These are phyloP conservation scores for Penicillium bovifimosum DNA, from an alignment of 495 filamentous ascomycete genomes.

Conservation along the genomic window DNA sequence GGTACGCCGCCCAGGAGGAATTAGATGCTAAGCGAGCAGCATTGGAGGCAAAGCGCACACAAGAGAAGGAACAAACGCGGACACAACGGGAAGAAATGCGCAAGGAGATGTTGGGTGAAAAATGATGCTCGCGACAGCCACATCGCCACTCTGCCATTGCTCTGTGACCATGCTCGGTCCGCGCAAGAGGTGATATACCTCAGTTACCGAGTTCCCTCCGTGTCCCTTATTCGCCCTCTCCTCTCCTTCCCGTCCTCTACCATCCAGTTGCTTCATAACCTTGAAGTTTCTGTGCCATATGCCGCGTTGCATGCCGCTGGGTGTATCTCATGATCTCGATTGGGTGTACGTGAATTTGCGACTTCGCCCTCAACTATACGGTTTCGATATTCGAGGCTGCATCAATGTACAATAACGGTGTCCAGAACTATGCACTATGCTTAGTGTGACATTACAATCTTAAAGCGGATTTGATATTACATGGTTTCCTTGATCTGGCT, in stretches of 20 bases:
- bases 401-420: conserved; percentile 6
- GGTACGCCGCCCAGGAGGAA: conserved; percentile 65
- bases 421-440: neutral
- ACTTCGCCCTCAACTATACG: neutral
- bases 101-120: conserved; percentile 40
- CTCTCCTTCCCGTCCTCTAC: neutral
- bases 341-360: conserved; percentile 21
- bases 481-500: neutral
- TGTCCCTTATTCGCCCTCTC: neutral
- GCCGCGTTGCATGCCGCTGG: neutral
- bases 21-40: conserved; percentile 42
- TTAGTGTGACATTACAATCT: neutral
- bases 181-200: neutral
- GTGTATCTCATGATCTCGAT: conserved; percentile 12
- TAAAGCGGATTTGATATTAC: neutral
- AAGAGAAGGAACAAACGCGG: conserved; percentile 46
- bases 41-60: conserved; percentile 42
- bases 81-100: conserved; percentile 55
- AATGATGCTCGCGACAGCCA: conserved; percentile 19
- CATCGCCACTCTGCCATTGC: neutral
- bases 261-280: neutral
- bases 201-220: neutral
- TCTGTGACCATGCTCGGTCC: neutral
- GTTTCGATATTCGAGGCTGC: neutral
- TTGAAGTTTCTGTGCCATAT: neutral